Percentiles rank a stretch among this genome's conserved stretches.
phyloP scores from a whole-genome alignment of 305 asterid genomes.

The Fraxinus sp. region DNA sequence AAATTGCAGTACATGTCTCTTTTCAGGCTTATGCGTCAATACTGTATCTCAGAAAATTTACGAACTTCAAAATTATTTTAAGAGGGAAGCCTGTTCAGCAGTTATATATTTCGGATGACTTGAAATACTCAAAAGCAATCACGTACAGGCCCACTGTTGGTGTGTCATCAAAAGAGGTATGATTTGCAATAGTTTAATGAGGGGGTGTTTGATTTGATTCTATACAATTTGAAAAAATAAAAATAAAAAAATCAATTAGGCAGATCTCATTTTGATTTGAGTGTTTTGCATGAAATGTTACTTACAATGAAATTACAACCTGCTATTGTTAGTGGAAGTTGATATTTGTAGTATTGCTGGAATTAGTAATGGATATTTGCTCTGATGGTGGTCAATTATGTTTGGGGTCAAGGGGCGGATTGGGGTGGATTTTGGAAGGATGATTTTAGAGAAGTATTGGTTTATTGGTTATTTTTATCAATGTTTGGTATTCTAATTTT shows the following conservation, averaged over 20 bases:
- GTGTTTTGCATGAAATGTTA: conserved; percentile 5
- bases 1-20: conserved; percentile 22
- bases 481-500: conserved; percentile 17
- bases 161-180: conserved; percentile 64
- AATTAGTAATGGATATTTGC: neutral
- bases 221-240: neutral
- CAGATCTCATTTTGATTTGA: neutral
- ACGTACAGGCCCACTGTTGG: conserved; percentile 66
- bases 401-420: neutral
- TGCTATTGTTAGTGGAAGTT: neutral
- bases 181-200: neutral
- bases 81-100: conserved; percentile 88
- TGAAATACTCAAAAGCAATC: conserved; percentile 54
- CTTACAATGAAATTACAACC: neutral
- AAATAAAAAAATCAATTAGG: neutral
- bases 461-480: conserved; percentile 12
- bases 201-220: neutral
- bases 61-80: conserved; percentile 66
- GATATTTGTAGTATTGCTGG: neutral
- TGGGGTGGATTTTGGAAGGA: neutral
- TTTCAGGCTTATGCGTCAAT: conserved; percentile 88
- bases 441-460: neutral
- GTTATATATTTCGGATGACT: conserved; percentile 59
- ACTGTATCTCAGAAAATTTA: conserved; percentile 67
- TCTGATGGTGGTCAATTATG: conserved; percentile 5